Base-by-base conservation (phyloP, 306 rosid genomes). In the Hippophae tibetana region DNA sequence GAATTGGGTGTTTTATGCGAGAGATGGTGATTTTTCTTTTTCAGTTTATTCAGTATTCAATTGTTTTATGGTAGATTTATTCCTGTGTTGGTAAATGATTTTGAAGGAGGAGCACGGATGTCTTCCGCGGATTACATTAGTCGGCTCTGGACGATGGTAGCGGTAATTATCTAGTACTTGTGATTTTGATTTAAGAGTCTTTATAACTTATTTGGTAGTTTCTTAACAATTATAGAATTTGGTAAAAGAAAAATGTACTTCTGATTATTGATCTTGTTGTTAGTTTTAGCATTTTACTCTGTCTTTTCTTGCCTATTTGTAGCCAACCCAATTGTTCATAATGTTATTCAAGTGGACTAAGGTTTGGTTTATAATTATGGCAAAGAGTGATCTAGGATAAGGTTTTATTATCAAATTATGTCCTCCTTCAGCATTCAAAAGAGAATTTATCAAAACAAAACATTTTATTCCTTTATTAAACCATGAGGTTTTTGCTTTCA, bases 61-160 rank as follows among this genome's bases (percentile, higher is more conserved):
- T 69, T 43, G 53, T 57, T 57, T 67, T 58, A 31, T 61, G 40
- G 38, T 31, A 4, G 38, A 50, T 42, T 47, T 45, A 46, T 60
- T 55, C 38, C 47, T 47, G 62, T 77, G 61, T 55, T 65, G 69
- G 55, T 43, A 54, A 56, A 85, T 89, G 94, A 82, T 70, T 67
- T 69, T 78, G 68, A 45, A 63, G 80, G 23, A 18, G 23, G 23
- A 18, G 23, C 23, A 18, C 23, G 23, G 23, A 18, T 18, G 23
- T 18, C 23, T 18, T 18, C 23, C 23, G 23, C 23, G 23, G 23
- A 18, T 18, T 18, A 18, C 23, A 18, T 18, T 18, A 18, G 23
- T 18, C 84, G 79, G 57, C 89, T 80, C 67, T 85, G 78, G 66
- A 85, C 79, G 76, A 65, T 74, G 76, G 79, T 79, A 25, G 86